Conservation (phyloP, 768 basidiomycete genomes). For the Pleurotus citrinopileatus region DNA sequence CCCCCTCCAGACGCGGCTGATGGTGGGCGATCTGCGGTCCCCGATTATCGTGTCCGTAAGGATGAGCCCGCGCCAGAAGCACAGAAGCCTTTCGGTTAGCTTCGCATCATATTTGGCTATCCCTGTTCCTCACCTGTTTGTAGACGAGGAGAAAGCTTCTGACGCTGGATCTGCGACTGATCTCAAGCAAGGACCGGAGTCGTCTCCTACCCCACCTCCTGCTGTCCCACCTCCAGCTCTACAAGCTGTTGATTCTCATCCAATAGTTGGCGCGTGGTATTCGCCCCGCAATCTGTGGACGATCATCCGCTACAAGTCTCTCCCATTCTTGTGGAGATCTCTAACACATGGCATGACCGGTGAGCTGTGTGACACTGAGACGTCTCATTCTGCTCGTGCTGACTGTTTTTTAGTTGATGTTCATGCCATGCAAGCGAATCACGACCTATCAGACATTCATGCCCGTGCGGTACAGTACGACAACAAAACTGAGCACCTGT, state of each 20-base stretch:
- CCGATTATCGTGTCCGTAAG: conserved; percentile 24
- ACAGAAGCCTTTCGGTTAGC: too few species aligned
- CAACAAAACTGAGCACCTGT: conserved; percentile 28
- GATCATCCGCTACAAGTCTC: conserved; percentile 21
- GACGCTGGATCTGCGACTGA: conserved; percentile 1
- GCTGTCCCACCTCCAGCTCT: conserved; percentile 3
- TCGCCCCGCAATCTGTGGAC: conserved; percentile 24
- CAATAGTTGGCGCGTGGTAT: conserved; percentile 26
- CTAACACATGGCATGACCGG: conserved; percentile 20
- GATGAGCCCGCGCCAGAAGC: conserved; percentile 4
- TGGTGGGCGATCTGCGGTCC: conserved; percentile 16
- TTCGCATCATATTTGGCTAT: too few species aligned
- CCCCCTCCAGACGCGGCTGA: conserved; percentile 19
- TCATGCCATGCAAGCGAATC: conserved; percentile 17
- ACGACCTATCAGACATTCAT: conserved; percentile 20
- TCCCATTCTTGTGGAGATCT: conserved; percentile 20
- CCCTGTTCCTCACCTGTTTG: not conserved
- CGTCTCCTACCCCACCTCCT: not conserved
- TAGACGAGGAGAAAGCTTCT: conserved; percentile 17
- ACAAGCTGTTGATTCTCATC: conserved; percentile 16
- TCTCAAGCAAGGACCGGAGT: not conserved
- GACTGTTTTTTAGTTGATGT: conserved; percentile 16
- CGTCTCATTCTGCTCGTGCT: not conserved
- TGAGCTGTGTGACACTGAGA: not conserved
- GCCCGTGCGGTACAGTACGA: conserved; percentile 21